phyloP scores from a whole-genome alignment of 2,329 filamentous ascomycete genomes.

The Diaporthe ampelina region DNA sequence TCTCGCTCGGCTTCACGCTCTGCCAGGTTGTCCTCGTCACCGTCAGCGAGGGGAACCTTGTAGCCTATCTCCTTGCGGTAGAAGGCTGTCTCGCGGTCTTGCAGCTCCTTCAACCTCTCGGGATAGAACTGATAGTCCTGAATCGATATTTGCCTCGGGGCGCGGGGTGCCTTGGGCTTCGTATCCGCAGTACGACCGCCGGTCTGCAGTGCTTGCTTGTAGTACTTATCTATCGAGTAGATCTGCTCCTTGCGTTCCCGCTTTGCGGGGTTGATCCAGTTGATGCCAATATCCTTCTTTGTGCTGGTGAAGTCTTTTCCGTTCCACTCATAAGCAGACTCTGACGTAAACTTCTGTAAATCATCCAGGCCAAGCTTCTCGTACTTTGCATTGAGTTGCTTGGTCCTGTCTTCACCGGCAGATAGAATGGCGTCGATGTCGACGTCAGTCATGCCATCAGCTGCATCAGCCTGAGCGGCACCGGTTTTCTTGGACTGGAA shows the following conservation, averaged over 20 bases:
- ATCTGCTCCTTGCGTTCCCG: conserved; percentile 98
- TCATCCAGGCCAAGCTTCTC: conserved; percentile 98
- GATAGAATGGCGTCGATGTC: conserved; percentile 92
- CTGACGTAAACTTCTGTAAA: conserved; percentile 96
- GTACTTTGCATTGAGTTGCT: conserved; percentile 91
- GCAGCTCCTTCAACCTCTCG: conserved; percentile 83
- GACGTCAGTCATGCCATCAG: conserved; percentile 80
- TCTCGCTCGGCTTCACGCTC: conserved; percentile 90
- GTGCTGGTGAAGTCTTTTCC: conserved; percentile 93
- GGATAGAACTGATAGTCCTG: conserved; percentile 99
- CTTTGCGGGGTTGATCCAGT: conserved; percentile 98
- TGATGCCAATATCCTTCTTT: conserved; percentile 93
- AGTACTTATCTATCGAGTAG: conserved; percentile 99
- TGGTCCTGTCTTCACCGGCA: conserved; percentile 89
- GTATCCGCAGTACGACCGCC: conserved; percentile 83
- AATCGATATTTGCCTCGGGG: conserved; percentile 90
- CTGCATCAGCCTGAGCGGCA: conserved; percentile 71
- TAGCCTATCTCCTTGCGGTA: conserved; percentile 97
- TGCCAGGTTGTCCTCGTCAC: conserved; percentile 84
- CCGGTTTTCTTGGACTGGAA: conserved; percentile 81
- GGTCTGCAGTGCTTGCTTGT: conserved; percentile 87
- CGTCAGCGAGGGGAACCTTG: conserved; percentile 91
- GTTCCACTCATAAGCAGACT: conserved; percentile 99
- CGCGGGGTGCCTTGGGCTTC: conserved; percentile 95
- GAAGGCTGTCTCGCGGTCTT: conserved; percentile 95